Evolutionary conservation across 257 asterid species (phyloP).

Genomic region (Ophiorrhiza pumila): DNA sequence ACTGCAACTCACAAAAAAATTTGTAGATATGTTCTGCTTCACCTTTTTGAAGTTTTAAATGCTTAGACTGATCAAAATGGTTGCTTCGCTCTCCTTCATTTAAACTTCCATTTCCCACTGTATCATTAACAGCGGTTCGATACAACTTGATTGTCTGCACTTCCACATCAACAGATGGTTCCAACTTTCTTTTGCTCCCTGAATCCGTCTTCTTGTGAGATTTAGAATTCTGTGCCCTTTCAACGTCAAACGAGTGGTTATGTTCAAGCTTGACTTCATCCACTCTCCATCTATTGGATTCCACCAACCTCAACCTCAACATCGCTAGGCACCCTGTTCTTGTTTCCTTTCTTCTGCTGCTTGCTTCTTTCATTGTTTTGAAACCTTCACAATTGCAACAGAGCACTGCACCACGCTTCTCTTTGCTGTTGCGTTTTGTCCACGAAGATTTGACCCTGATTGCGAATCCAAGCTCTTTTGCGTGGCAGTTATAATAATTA

Average conservation of each 20-base stretch:
- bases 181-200: slow-evolving; percentile 52
- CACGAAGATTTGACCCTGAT: slow-evolving; percentile 85
- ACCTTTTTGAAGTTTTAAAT: slow-evolving; percentile 26
- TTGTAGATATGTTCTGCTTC: slow-evolving; percentile 25
- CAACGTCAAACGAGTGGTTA: slow-evolving; percentile 59
- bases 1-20: slow-evolving; percentile 31
- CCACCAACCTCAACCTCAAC: slow-evolving; percentile 66
- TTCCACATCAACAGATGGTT: slow-evolving; percentile 40
- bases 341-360: slow-evolving; percentile 66
- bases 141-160: slow-evolving; percentile 54
- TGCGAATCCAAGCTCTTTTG: slow-evolving; percentile 64
- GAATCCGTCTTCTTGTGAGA: slow-evolving; percentile 44
- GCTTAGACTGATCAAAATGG: slow-evolving; percentile 25
- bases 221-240: slow-evolving; percentile 48
- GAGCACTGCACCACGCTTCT: slow-evolving; percentile 83
- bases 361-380: slow-evolving; percentile 71
- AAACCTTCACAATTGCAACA: slow-evolving; percentile 92
- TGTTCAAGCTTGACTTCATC: slow-evolving; percentile 71
- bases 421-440: slow-evolving; percentile 82
- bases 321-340: slow-evolving; percentile 87
- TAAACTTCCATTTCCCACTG: slow-evolving; percentile 36
- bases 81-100: slow-evolving; percentile 24
- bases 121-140: slow-evolving; percentile 53
- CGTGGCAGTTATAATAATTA: slow-evolving; percentile 71
- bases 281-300: slow-evolving; percentile 73